Evolutionary conservation across 495 filamentous ascomycete species (phyloP).

Genomic region (Hamigera avellanea): DNA sequence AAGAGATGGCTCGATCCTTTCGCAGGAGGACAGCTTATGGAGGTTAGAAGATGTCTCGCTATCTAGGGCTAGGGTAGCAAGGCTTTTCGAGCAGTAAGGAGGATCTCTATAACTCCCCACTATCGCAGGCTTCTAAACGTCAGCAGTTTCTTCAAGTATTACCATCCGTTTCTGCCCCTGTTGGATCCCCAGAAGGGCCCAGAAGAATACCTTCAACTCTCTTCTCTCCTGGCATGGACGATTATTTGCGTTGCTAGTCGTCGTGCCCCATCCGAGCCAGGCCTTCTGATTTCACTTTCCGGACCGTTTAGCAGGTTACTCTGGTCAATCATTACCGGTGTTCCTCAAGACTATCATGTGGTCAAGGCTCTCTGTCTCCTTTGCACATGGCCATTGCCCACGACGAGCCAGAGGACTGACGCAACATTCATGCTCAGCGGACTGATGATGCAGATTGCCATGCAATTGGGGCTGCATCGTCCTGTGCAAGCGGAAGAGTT

Average conservation of each 20-base stretch:
- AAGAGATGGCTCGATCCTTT: slow-evolving; percentile 28
- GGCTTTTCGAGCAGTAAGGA: slow-evolving; percentile 34
- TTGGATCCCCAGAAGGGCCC: slow-evolving; percentile 60
- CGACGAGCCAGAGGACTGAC: slow-evolving; percentile 73
- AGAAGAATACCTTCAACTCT: slow-evolving; percentile 64
- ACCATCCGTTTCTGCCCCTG: slow-evolving; percentile 79
- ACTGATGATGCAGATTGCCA: slow-evolving; percentile 90
- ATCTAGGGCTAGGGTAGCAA: slow-evolving; percentile 24
- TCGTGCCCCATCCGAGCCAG: slow-evolving; percentile 54
- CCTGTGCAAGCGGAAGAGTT: slow-evolving; percentile 90
- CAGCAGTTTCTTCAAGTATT: slow-evolving; percentile 56
- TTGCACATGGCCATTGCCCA: slow-evolving; percentile 87
- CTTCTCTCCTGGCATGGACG: slow-evolving; percentile 74
- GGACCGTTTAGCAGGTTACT: slow-evolving; percentile 62
- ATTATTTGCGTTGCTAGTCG: slow-evolving; percentile 75
- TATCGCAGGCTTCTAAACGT: neutral
- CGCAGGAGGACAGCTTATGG: slow-evolving; percentile 29
- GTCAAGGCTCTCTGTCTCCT: slow-evolving; percentile 84
- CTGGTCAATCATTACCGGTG: slow-evolving; percentile 70
- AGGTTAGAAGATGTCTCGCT: slow-evolving; percentile 32
- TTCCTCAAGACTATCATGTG: slow-evolving; percentile 75
- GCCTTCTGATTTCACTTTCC: slow-evolving; percentile 58
- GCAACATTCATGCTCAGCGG: slow-evolving; percentile 85
- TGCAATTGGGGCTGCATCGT: slow-evolving; percentile 80
- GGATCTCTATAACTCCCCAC: neutral